These are phyloP conservation scores for Ophiostoma novo-ulmi DNA, from an alignment of 2,329 filamentous ascomycete genomes.

Conservation along the genomic window DNA sequence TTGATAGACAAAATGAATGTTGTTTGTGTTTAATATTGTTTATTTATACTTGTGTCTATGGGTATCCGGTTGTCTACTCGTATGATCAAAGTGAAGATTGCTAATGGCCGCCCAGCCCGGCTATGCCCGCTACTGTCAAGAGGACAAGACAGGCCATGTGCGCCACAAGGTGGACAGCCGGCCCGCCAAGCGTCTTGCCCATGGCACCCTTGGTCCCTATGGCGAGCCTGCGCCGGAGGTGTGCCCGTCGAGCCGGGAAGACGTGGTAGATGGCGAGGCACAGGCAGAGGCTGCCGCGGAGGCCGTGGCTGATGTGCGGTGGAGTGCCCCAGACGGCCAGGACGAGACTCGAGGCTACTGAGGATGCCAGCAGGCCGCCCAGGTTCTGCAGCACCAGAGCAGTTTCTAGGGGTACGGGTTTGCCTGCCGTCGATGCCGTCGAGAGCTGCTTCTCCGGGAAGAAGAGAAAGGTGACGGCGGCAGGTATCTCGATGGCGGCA, in stretches of 20 bases:
- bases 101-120: constrained; percentile 14
- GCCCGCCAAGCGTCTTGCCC: constrained; percentile 41
- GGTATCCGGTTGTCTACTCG: not conserved
- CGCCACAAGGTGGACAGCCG: constrained; percentile 41
- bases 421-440: constrained; percentile 32
- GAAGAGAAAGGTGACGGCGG: constrained; percentile 45
- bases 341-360: constrained; percentile 41
- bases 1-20: constrained; percentile 19
- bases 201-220: constrained; percentile 25
- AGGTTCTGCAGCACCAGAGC: constrained; percentile 44
- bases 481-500: constrained; percentile 30
- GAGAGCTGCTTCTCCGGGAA: constrained; percentile 42
- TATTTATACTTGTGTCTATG: not conserved
- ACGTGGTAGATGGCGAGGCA: constrained; percentile 46
- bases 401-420: constrained; percentile 31
- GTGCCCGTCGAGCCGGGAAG: constrained; percentile 45
- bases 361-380: constrained; percentile 44
- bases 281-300: constrained; percentile 35
- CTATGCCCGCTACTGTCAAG: constrained; percentile 33
- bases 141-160: constrained; percentile 39
- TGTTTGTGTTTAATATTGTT: not conserved
- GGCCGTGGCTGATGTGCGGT: constrained; percentile 16
- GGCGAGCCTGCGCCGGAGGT: constrained; percentile 33
- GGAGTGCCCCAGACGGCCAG: constrained; percentile 31
- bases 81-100: not conserved